Evolutionary conservation across 2,329 filamentous ascomycete species (phyloP), one percentile per base, ranked within the genome.

Genomic region (Calycina herbarum): DNA sequence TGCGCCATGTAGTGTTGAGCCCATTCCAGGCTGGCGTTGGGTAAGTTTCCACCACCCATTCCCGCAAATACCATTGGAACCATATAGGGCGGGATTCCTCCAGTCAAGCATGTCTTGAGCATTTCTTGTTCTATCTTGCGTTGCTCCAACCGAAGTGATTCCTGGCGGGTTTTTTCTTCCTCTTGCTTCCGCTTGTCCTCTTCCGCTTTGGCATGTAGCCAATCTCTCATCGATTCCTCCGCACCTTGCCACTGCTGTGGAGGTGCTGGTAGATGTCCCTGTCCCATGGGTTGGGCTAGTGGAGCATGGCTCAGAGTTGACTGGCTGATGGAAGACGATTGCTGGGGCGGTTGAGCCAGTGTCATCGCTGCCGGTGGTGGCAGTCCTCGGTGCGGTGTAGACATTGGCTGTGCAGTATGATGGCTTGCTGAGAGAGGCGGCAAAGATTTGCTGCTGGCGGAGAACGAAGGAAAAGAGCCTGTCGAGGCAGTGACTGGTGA

Each of bases 31-130:
- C 86, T 85, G 38, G 84, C 82, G 68, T 85, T 86, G 24, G 88
- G 82, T 33, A 89, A 77, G 63, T 82, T 80, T 42, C 86, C 87
- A 48, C 88, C 88, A 57, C 85, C 85, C 82, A 92, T 89, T 56
- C 89, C 88, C 13, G 88, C 86, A 77, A 94, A 93, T 29, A 94
- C 87, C 66, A 92, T 79, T 6, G 91, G 91, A 31, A 93, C 84
- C 83, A 93, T 86, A 42, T 88, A 83, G 13, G 90, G 89, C 10
- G 91, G 90, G 61, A 94, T 86, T 11, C 90, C 90, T 45, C 88
- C 86, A 63, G 83, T 82, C 62, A 93, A 76, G 2, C 89, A 90
- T 27, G 89, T 87, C 63, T 85, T 82, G 65, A 94, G 78, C 78
- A 94, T 93, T 57, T 87, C 87, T 74, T 89, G 85, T 77, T 93